Percentiles rank a stretch among this genome's conserved stretches.
phyloP scores from a whole-genome alignment of 202 grass and related monocot species.

The Cymbopogon flexuosus region DNA sequence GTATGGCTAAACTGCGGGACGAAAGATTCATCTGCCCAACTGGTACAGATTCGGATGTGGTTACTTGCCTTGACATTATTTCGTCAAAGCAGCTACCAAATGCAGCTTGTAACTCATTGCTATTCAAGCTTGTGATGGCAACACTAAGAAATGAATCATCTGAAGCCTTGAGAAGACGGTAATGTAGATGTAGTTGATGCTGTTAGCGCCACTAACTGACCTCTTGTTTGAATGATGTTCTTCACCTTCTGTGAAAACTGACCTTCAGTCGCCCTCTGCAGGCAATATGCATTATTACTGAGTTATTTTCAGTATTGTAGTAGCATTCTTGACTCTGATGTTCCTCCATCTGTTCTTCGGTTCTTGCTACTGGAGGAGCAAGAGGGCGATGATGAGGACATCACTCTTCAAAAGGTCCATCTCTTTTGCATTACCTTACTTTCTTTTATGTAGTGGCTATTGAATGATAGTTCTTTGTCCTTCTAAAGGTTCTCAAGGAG shows the following conservation, averaged over 20 bases:
- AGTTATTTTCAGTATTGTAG: conserved; percentile 95
- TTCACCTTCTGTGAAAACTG: not conserved
- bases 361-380: conserved; percentile 80
- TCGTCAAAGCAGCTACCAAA: conserved; percentile 72
- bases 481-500: conserved; percentile 70
- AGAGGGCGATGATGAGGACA: conserved; percentile 79
- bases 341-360: conserved; percentile 68
- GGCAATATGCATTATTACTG: conserved; percentile 91
- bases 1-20: conserved; percentile 94
- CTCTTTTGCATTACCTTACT: not conserved
- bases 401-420: conserved; percentile 80
- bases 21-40: conserved; percentile 82
- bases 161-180: conserved; percentile 90
- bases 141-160: conserved; percentile 78
- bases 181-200: conserved; percentile 30
- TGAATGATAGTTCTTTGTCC: not conserved
- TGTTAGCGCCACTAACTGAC: conserved; percentile 1
- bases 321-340: conserved; percentile 83
- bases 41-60: conserved; percentile 76
- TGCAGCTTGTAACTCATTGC: conserved; percentile 78
- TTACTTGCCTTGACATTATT: conserved; percentile 81
- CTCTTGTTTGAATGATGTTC: conserved; percentile 10
- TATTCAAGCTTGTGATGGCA: conserved; percentile 87
- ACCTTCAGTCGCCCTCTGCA: conserved; percentile 38
- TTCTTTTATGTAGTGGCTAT: not conserved